Percentiles rank a stretch among this genome's conserved stretches.
Conservation (phyloP, 1,284 basidiomycete genomes). For the Ustilago cynodontis region DNA sequence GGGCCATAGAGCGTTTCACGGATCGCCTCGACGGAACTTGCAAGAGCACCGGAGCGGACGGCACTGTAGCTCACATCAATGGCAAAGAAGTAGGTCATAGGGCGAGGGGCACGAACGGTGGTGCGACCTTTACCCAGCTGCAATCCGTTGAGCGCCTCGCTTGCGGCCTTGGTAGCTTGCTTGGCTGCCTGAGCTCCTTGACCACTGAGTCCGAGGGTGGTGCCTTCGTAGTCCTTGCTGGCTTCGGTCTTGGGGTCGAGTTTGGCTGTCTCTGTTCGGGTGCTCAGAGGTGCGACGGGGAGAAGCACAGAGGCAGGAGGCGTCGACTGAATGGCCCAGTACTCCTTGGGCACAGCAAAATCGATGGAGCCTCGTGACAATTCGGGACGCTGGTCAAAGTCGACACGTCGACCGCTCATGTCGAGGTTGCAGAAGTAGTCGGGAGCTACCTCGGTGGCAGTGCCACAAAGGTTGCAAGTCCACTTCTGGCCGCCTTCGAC, state of each 20-base stretch:
- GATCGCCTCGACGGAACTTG: conserved; percentile 78
- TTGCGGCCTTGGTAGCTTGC: conserved; percentile 64
- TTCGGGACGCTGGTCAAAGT: conserved; percentile 86
- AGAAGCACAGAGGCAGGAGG: conserved; percentile 57
- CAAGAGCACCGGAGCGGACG: conserved; percentile 80
- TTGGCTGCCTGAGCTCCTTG: conserved; percentile 63
- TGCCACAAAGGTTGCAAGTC: conserved; percentile 91
- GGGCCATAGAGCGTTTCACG: conserved; percentile 76
- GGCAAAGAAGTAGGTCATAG: conserved; percentile 86
- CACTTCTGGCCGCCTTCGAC: conserved; percentile 85
- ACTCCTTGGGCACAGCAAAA: conserved; percentile 85
- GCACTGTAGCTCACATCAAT: conserved; percentile 86
- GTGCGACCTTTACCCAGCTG: conserved; percentile 65
- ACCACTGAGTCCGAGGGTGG: conserved; percentile 62
- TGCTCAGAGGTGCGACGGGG: conserved; percentile 61
- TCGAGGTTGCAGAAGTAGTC: conserved; percentile 91
- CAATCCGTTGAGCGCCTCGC: conserved; percentile 61
- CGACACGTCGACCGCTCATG: conserved; percentile 82
- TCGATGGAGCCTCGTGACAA: conserved; percentile 92
- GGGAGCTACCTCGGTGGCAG: conserved; percentile 77
- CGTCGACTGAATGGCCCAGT: conserved; percentile 80
- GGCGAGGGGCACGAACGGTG: conserved; percentile 69
- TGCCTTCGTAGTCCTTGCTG: conserved; percentile 56
- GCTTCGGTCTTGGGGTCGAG: conserved; percentile 52
- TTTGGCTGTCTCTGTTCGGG: conserved; percentile 58